Evolutionary conservation across 176 grass and related monocot genomes (phyloP), one percentile per base, ranked within the genome.

Genomic region (Panicum miliaceum): DNA sequence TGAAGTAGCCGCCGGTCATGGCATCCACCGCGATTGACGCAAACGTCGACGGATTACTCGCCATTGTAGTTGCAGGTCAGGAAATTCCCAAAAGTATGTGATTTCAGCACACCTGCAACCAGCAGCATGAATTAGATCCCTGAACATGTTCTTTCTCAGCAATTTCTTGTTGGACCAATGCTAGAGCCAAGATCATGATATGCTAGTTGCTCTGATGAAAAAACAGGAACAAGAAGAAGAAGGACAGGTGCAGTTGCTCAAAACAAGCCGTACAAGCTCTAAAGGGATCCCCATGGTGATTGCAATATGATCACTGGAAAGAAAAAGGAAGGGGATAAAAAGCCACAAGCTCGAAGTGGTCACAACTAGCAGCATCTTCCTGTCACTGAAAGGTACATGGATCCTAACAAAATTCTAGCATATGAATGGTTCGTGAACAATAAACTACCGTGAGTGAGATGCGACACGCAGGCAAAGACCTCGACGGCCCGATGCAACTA

Each of bases 1-100:
- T 68, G 68, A 91, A 48, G 81, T 76, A 81, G 60, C 71, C 58
- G 79, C 72, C 35, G 79, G 85, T 79, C 75, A 91, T 90, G 65
- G 81, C 46, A 78, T 89, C 75, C 53, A 84, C 35, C 22, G 81
- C 89, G 38, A 84, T 65, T 71, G 87, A 81, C 3, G 86, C 51
- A 37, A 86, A 48, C 45, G 15, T 45, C 14, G 61, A 86, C 29
- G 58, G 81, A 71, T 87, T 47, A 20, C 72, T 81, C 22, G 81
- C 35, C 76, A 91, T 77, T 67, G 45, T 57, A 42, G 27, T 26
- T 60, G n/a, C 2, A 12, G 9, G 26, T 32, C 40, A 40, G 19
- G 32, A 43, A 65, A 81, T 71, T 81, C 75, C 20, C 41, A 84
- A 71, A 22, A 3, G 14, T 3, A 41, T 34, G 51, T 70, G 63